Percentiles rank a stretch among this genome's conserved stretches.
Evolutionary conservation across 2,329 filamentous ascomycete species (phyloP).

Genomic region (Ceratocystis huliohia): DNA sequence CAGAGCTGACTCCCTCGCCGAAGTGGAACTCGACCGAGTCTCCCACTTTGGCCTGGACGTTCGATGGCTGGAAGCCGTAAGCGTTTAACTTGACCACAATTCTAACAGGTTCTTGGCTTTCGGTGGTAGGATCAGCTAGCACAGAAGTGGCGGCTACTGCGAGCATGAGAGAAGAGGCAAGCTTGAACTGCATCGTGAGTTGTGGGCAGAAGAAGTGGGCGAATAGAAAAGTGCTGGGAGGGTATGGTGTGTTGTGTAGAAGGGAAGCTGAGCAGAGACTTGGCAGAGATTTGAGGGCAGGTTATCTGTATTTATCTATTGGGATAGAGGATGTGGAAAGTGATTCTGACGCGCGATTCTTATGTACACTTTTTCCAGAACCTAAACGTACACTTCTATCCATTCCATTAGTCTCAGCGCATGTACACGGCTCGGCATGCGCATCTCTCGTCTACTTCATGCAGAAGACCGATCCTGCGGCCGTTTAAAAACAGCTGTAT

Average conservation of each 20-base stretch:
- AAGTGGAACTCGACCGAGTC: conserved; percentile 44
- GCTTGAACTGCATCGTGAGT: not conserved
- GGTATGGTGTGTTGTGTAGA: not conserved
- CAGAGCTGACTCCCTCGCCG: conserved; percentile 32
- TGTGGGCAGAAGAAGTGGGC: not conserved
- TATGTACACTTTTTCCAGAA: no score
- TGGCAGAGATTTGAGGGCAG: no score
- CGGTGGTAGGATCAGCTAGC: not conserved
- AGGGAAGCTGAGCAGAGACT: not conserved
- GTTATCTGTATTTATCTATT: no score
- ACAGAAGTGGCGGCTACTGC: not conserved
- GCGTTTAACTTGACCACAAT: not conserved
- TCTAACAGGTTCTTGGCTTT: not conserved
- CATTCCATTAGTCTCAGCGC: no score
- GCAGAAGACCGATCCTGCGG: no score
- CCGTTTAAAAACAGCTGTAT: no score
- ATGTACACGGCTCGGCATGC: no score
- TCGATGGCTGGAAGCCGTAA: conserved; percentile 36
- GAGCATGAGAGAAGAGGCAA: not conserved
- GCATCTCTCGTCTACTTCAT: no score
- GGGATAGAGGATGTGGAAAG: no score
- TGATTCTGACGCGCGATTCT: no score
- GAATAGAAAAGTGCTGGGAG: not conserved
- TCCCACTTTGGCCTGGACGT: conserved; percentile 36
- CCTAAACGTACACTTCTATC: no score